These are phyloP conservation scores for Raffaelea ambrosiae DNA, from an alignment of 2,329 filamentous ascomycete species.

Conservation along the genomic window DNA sequence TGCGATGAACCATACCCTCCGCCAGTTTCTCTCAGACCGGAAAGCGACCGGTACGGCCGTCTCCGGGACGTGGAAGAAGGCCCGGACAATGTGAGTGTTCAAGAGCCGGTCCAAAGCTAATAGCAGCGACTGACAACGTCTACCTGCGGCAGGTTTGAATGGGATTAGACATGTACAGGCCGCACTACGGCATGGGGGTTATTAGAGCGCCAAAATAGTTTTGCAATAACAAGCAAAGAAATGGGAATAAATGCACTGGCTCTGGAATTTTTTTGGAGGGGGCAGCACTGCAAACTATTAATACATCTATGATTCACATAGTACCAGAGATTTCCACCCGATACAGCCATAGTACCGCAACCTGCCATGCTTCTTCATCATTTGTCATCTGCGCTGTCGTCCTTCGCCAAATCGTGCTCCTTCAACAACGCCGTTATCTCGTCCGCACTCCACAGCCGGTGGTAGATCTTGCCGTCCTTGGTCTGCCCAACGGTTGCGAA, in stretches of 20 bases:
- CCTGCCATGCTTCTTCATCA: conserved; percentile 23
- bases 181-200: no score
- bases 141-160: no score
- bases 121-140: no score
- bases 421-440: conserved; percentile 91
- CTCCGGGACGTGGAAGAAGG: conserved; percentile 48
- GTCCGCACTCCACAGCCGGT: conserved; percentile 92
- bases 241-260: no score
- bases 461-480: conserved; percentile 92
- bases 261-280: not conserved
- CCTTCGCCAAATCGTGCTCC: conserved; percentile 91
- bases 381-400: conserved; percentile 62
- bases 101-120: no score
- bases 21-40: conserved; percentile 20
- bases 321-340: no score
- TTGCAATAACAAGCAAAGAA: no score
- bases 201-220: no score
- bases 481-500: conserved; percentile 97
- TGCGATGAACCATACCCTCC: conserved; percentile 51
- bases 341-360: no score
- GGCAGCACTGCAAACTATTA: not conserved
- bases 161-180: no score
- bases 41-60: conserved; percentile 25
- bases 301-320: not conserved
- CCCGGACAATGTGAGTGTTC: conserved; percentile 26